Percentiles rank a stretch among this genome's conserved stretches.
Evolutionary conservation across 129 eudicot species (phyloP).

Genomic region (Erigeron canadensis): DNA sequence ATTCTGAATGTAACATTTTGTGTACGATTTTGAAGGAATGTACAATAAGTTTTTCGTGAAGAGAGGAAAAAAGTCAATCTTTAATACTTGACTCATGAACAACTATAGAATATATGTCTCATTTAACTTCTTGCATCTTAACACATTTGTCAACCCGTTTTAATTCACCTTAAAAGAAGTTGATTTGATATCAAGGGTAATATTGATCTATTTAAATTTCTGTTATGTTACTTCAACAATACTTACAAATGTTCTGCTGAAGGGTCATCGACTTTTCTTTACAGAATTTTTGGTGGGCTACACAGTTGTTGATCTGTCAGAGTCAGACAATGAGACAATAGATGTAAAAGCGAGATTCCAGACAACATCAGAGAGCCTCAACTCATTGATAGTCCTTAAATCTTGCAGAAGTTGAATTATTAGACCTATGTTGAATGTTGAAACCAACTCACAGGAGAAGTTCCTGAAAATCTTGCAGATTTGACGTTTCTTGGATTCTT

Average conservation of each 20-base stretch:
- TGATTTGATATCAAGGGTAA: too few species aligned
- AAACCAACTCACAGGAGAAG: background rate
- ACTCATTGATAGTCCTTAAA: conserved; percentile 14
- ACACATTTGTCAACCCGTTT: too few species aligned
- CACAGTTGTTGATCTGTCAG: conserved; percentile 28
- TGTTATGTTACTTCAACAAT: too few species aligned
- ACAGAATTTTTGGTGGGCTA: background rate
- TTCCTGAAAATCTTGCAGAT: background rate
- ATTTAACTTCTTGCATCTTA: too few species aligned
- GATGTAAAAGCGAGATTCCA: conserved; percentile 33
- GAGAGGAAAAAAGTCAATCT: too few species aligned
- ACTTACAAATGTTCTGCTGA: background rate
- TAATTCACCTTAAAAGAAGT: too few species aligned
- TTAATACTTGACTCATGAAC: too few species aligned
- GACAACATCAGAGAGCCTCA: conserved; percentile 19
- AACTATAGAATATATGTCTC: too few species aligned
- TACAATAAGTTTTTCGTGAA: too few species aligned
- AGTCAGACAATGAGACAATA: too few species aligned
- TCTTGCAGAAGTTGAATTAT: conserved; percentile 3
- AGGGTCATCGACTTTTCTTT: background rate
- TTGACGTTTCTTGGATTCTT: conserved; percentile 17
- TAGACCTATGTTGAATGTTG: background rate
- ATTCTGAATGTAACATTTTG: background rate
- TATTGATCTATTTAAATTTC: too few species aligned
- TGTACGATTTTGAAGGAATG: too few species aligned